Base-by-base conservation (phyloP, 495 filamentous ascomycete genomes). In the Penicillium arizonense region DNA sequence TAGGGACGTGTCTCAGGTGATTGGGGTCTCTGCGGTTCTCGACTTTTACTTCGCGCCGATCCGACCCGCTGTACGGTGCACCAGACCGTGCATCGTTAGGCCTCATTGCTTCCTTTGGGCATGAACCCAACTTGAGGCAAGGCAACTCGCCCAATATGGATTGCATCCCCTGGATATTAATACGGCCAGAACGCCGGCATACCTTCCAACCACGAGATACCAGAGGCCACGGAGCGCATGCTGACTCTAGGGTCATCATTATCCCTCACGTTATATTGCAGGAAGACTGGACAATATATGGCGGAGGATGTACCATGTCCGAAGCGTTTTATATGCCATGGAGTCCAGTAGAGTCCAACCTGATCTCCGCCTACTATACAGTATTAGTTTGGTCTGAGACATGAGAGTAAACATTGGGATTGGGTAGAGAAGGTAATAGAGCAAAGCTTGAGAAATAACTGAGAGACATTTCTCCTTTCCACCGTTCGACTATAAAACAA, bases 1-100 rank as follows among this genome's bases (percentile, higher is more conserved):
- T 89, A 76, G 79, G 81, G 13, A 78, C 85, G 43, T 89, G 87
- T 69, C 68, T 91, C 48, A 77, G 79, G 65, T 87, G 71, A 80
- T 45, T 48, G 37, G 40, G 20, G 12, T 47, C 38, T 33, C 44
- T 35, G 23, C 40, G 12, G 16, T 35, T 41, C 30, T 50, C 34
- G 50, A 45, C 14, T 44, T 48, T 46, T 32, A 54, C 10, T 30
- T 44, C 30, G 50, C 57, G 43, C 48, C 24, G 18, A 47, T 56
- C 52, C 59, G 39, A 67, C 58, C 55, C 54, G 56, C 47, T 50
- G 45, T 57, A 53, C 58, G 55, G 45, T 47, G 47, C 55, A 53
- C 58, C 49, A 56, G 33, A 34, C 35, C 37, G 28, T 48, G 48
- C 50, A 42, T 55, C 53, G 53, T 64, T 52, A 57, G 63, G 59